phyloP scores from a whole-genome alignment of 2,329 filamentous ascomycete species.

The Trichoderma lentiforme region DNA sequence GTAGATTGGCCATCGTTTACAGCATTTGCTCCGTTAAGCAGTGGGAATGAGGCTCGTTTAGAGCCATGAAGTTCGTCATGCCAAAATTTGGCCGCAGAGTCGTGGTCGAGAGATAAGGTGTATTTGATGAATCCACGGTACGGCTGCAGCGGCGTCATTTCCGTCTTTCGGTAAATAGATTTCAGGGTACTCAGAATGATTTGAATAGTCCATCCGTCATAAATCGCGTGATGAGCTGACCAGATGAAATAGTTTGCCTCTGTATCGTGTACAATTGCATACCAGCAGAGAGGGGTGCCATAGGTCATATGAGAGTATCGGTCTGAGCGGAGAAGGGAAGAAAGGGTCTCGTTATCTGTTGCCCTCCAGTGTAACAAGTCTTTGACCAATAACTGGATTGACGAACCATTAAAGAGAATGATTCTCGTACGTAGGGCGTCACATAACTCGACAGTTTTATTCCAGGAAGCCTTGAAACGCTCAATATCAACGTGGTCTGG shows the following conservation, averaged over 20 bases:
- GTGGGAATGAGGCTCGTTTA: conserved; percentile 13
- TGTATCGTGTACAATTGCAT: background rate
- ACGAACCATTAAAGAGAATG: background rate
- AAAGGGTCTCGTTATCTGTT: background rate
- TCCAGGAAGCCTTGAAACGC: conserved; percentile 18
- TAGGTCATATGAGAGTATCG: background rate
- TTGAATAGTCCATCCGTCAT: conserved; percentile 7
- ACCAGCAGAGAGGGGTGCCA: conserved; percentile 18
- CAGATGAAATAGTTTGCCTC: background rate
- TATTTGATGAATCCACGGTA: conserved; percentile 26
- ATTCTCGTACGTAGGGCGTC: conserved; percentile 20
- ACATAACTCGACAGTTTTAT: background rate
- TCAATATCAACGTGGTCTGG: background rate
- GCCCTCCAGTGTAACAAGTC: background rate
- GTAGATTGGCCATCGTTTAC: background rate
- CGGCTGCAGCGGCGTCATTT: conserved; percentile 25
- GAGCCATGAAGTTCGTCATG: conserved; percentile 12
- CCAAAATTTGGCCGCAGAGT: conserved; percentile 18
- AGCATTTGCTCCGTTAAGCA: background rate
- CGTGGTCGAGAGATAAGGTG: background rate
- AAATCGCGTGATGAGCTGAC: conserved; percentile 2
- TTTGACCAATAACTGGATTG: background rate
- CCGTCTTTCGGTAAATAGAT: background rate
- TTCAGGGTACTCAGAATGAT: conserved; percentile 1
- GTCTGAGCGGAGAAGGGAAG: background rate